These are phyloP conservation scores for Claviceps lovelessii DNA, from an alignment of 2,329 filamentous ascomycete species.

Conservation along the genomic window DNA sequence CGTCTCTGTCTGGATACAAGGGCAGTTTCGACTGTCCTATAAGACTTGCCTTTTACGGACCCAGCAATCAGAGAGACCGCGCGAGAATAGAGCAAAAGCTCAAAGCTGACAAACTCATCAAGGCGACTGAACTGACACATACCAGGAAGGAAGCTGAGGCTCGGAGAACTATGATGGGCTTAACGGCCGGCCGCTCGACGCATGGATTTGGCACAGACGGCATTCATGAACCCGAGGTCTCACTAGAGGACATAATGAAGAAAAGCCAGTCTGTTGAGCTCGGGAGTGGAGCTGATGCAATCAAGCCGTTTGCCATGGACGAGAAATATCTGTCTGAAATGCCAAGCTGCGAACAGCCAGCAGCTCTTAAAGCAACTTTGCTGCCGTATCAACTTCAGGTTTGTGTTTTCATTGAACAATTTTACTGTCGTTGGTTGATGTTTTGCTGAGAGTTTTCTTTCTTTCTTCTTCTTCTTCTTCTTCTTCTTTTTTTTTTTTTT, in stretches of 20 bases:
- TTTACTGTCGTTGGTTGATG: background rate
- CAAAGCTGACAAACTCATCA: constrained; percentile 49
- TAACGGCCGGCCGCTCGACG: constrained; percentile 25
- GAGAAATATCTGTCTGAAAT: constrained; percentile 58
- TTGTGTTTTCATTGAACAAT: constrained; percentile 5
- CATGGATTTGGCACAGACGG: constrained; percentile 19
- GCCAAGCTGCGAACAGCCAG: constrained; percentile 57
- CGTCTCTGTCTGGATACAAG: constrained; percentile 51
- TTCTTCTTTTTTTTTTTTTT: no score
- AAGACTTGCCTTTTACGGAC: constrained; percentile 53
- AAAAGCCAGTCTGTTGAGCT: constrained; percentile 55
- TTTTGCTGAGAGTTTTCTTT: constrained; percentile 9
- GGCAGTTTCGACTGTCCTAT: constrained; percentile 59
- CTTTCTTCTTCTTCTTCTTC: no score
- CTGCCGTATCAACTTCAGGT: constrained; percentile 65
- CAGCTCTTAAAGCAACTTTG: constrained; percentile 48
- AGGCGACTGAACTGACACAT: constrained; percentile 39
- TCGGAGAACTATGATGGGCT: constrained; percentile 29
- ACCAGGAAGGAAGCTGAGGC: constrained; percentile 39
- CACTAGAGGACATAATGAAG: constrained; percentile 49
- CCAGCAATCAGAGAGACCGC: constrained; percentile 38
- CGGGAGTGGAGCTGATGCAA: constrained; percentile 46
- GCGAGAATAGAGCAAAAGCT: constrained; percentile 45
- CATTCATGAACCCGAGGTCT: constrained; percentile 24
- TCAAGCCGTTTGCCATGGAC: constrained; percentile 55